A percentile compares a stretch with the other conserved stretches of the same genome.
phyloP scores from a whole-genome alignment of 2,329 filamentous ascomycete species.

The Botrytis galanthina region DNA sequence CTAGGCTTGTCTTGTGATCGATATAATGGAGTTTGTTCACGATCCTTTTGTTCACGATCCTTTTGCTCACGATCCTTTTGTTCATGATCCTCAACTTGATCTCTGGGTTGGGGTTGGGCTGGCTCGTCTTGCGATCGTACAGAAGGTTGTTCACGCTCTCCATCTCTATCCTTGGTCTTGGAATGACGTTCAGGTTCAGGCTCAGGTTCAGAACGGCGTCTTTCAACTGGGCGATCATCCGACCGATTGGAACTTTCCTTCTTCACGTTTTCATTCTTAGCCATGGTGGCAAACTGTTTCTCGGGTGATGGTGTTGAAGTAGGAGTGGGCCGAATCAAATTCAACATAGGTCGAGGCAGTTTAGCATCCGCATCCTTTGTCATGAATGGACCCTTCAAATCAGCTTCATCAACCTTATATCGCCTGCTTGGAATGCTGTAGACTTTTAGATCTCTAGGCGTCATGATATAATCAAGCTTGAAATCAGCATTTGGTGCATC shows the following conservation, averaged over 20 bases:
- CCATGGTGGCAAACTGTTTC: conserved; percentile 37
- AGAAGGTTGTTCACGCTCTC: background rate
- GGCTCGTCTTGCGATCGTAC: background rate
- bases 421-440: conserved; percentile 37
- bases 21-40: background rate
- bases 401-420: conserved; percentile 43
- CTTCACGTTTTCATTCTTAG: conserved; percentile 15
- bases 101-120: background rate
- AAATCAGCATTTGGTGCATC: conserved; percentile 63
- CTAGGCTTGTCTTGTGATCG: background rate
- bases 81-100: background rate
- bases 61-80: too few species aligned
- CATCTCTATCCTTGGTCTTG: background rate
- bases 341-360: conserved; percentile 51
- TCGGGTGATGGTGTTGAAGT: conserved; percentile 50
- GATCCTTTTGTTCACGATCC: too few species aligned
- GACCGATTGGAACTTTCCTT: conserved; percentile 20
- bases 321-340: conserved; percentile 61
- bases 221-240: conserved; percentile 19
- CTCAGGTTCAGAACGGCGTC: background rate
- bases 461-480: conserved; percentile 56
- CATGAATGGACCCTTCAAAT: conserved; percentile 24
- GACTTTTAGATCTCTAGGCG: conserved; percentile 49
- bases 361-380: conserved; percentile 33
- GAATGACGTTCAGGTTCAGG: background rate